phyloP scores from a whole-genome alignment of 169 alveolate genomes.

The Plasmodium coatneyi region DNA sequence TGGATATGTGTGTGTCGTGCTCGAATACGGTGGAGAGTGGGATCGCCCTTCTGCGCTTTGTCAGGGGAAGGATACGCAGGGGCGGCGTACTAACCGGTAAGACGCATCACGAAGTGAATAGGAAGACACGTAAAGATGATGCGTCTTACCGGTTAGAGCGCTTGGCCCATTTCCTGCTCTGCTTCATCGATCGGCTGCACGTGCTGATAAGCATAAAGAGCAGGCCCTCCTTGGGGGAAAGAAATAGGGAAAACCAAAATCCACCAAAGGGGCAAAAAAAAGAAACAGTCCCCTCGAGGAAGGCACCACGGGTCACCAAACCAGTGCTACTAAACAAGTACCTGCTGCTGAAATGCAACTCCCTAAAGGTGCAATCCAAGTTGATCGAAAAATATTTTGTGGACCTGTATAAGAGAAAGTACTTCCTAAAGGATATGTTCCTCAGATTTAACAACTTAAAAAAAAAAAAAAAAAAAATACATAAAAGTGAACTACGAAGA shows the following conservation, averaged over 20 bases:
- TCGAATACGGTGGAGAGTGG: constrained; percentile 29
- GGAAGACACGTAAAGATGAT: background rate
- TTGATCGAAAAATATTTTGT: constrained; percentile 52
- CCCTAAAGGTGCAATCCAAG: constrained; percentile 35
- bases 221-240: background rate
- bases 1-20: constrained; percentile 15
- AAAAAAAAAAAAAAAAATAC: constrained; percentile 40
- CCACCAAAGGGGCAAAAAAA: background rate
- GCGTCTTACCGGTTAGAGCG: background rate
- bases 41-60: constrained; percentile 2
- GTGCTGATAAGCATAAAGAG: constrained; percentile 40
- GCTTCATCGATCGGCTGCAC: constrained; percentile 16
- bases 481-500: constrained; percentile 5
- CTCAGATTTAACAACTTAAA: constrained; percentile 38
- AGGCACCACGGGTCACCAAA: background rate
- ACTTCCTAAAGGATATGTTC: constrained; percentile 60
- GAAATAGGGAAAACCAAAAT: background rate
- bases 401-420: constrained; percentile 49
- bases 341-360: constrained; percentile 20
- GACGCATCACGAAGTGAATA: background rate
- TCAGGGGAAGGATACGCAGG: background rate
- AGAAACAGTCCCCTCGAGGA: background rate
- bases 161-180: constrained; percentile 16
- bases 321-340: constrained; percentile 18
- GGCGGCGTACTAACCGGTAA: background rate